A percentile compares a stretch with the other conserved stretches of the same genome.
Conservation (phyloP, 192 early-diverging fungal species). For the Bifiguratus adelaidae region DNA sequence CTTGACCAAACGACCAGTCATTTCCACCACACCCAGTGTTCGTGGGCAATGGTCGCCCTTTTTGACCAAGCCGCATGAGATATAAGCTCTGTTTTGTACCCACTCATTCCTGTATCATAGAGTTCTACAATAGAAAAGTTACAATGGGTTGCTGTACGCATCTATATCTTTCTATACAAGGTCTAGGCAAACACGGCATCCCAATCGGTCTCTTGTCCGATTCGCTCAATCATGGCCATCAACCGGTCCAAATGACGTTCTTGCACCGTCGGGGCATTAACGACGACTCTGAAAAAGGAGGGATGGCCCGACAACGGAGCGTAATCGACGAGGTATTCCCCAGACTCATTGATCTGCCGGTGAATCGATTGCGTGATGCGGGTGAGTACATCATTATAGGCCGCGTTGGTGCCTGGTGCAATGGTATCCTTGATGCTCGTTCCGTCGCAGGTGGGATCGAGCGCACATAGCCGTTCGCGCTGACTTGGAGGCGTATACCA, state of each 20-base stretch:
- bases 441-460: too few species aligned
- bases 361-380: slow-evolving; percentile 31
- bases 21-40: slow-evolving; percentile 68
- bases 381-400: slow-evolving; percentile 24
- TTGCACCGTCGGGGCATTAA: slow-evolving; percentile 53
- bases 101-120: too few species aligned
- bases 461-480: background rate
- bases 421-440: background rate
- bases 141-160: too few species aligned
- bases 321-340: slow-evolving; percentile 63
- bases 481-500: slow-evolving; percentile 51
- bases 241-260: slow-evolving; percentile 35
- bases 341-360: slow-evolving; percentile 23
- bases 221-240: slow-evolving; percentile 43
- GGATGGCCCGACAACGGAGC: slow-evolving; percentile 38
- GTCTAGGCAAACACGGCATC: too few species aligned
- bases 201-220: slow-evolving; percentile 18
- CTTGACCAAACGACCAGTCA: slow-evolving; percentile 56
- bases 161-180: too few species aligned
- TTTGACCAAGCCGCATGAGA: slow-evolving; percentile 54
- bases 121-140: too few species aligned
- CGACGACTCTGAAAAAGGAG: slow-evolving; percentile 59
- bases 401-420: slow-evolving; percentile 16
- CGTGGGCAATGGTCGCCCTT: slow-evolving; percentile 81
- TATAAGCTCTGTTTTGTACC: too few species aligned